Percentiles rank a stretch among this genome's conserved stretches.
Evolutionary conservation across 2,329 filamentous ascomycete genomes (phyloP).

Genomic region (Verticillium isaacii): DNA sequence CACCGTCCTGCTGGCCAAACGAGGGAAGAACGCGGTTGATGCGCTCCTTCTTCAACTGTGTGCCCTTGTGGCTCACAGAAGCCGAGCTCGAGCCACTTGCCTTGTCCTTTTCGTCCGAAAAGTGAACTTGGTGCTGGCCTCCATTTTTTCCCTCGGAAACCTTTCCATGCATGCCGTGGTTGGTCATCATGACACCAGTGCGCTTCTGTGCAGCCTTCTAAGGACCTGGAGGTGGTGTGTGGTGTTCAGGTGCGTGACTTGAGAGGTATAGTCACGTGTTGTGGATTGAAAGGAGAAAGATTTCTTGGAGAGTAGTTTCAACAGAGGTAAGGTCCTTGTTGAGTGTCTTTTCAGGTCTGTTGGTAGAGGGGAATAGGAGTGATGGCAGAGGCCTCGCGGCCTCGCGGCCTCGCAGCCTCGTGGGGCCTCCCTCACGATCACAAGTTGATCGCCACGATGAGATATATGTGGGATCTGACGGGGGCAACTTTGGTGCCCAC

Average conservation of each 20-base stretch:
- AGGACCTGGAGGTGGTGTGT: not conserved
- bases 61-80: not conserved
- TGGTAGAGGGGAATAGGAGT: too few species aligned
- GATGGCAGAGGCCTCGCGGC: too few species aligned
- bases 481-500: too few species aligned
- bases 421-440: too few species aligned
- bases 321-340: too few species aligned
- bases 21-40: not conserved
- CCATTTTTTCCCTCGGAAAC: not conserved
- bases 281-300: too few species aligned
- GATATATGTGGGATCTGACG: too few species aligned
- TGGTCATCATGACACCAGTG: not conserved
- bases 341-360: too few species aligned
- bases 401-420: too few species aligned
- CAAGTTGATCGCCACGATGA: too few species aligned
- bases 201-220: not conserved
- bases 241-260: not conserved
- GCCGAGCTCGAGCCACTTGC: not conserved
- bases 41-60: not conserved
- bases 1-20: not conserved
- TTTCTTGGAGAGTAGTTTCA: too few species aligned
- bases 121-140: not conserved
- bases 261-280: not conserved
- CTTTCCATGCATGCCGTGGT: not conserved
- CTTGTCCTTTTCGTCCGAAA: not conserved